Evolutionary conservation across 2,329 filamentous ascomycete genomes (phyloP).

Genomic region (Hymenoscyphus albidus): DNA sequence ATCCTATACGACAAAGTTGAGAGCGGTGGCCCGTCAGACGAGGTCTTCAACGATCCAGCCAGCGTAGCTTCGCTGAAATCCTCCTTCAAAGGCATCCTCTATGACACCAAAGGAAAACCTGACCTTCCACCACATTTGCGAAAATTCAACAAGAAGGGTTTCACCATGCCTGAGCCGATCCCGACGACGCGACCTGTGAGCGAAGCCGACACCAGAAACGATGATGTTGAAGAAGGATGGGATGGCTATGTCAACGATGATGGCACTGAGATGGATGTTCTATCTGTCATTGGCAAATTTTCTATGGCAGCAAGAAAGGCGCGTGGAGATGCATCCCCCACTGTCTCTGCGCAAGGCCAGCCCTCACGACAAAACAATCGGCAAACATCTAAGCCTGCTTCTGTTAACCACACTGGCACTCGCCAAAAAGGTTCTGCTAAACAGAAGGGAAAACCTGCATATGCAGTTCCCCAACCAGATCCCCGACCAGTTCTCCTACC

Average conservation of each 20-base stretch:
- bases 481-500: no score
- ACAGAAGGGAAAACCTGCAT: no score
- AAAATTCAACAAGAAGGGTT: neutral
- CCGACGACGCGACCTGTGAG: neutral
- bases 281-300: no score
- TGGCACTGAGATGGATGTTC: neutral
- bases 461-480: no score
- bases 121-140: neutral
- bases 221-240: neutral
- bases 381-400: no score
- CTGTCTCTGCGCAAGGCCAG: no score
- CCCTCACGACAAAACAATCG: no score
- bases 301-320: no score
- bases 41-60: neutral
- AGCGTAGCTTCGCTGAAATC: neutral
- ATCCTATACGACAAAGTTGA: neutral
- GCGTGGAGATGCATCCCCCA: no score
- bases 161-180: neutral
- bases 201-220: neutral
- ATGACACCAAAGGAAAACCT: neutral
- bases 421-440: no score
- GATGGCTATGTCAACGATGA: neutral
- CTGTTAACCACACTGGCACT: no score
- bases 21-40: neutral
- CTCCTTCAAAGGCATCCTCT: neutral